Conservation (phyloP, 1,284 basidiomycete species). For the Anthracocystis setariae region DNA sequence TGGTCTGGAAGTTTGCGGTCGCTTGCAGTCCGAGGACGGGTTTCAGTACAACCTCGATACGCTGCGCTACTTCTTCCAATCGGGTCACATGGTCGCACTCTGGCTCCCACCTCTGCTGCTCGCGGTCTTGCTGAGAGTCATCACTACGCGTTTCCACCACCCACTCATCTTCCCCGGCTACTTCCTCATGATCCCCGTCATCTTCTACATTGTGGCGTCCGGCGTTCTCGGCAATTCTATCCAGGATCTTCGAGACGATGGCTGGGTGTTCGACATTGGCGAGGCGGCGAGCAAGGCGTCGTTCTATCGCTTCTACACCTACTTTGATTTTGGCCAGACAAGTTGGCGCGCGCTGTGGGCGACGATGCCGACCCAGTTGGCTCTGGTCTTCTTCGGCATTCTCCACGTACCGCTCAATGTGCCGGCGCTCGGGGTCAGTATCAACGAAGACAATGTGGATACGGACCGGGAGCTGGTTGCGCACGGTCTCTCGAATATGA, state of each 20-base stretch:
- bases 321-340: conserved; percentile 64
- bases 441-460: conserved; percentile 87
- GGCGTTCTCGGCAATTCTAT: conserved; percentile 76
- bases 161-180: conserved; percentile 91
- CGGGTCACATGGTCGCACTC: conserved; percentile 74
- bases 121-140: conserved; percentile 80
- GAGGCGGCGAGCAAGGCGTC: conserved; percentile 54
- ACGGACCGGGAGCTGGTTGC: conserved; percentile 92
- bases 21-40: conserved; percentile 79
- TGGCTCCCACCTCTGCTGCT: conserved; percentile 82
- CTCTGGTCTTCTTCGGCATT: conserved; percentile 84
- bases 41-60: conserved; percentile 78
- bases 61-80: conserved; percentile 70
- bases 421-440: conserved; percentile 91
- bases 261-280: conserved; percentile 91
- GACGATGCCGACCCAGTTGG: conserved; percentile 70
- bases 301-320: conserved; percentile 67
- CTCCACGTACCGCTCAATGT: conserved; percentile 79
- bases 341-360: conserved; percentile 65
- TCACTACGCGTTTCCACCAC: conserved; percentile 83
- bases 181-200: conserved; percentile 82
- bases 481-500: conserved; percentile 90
- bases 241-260: conserved; percentile 73
- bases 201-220: conserved; percentile 83
- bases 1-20: conserved; percentile 79